Conservation (phyloP, 495 filamentous ascomycete genomes). For the Amphirosellinia nigrospora region DNA sequence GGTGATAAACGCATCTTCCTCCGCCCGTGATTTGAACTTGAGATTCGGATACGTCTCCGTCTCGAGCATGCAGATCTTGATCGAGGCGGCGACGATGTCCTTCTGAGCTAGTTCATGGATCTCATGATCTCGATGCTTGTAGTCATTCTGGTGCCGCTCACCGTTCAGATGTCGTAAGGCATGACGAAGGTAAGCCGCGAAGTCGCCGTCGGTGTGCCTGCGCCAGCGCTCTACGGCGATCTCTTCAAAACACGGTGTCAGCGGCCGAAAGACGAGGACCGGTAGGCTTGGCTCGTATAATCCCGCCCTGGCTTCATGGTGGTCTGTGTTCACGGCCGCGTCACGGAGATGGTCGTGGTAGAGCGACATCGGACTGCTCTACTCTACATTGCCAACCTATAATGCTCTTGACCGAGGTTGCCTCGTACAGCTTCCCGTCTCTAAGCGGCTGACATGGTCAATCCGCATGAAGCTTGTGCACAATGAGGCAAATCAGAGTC, state of each 20-base stretch:
- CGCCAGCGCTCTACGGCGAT: neutral
- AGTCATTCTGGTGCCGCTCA: conserved; percentile 7
- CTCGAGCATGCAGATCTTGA: conserved; percentile 20
- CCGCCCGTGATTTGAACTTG: neutral
- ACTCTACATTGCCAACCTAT: neutral
- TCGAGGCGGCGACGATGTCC: conserved; percentile 7
- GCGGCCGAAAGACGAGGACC: neutral
- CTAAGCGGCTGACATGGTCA: too few relatives aligned
- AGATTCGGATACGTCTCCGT: neutral
- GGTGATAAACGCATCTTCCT: conserved; percentile 1
- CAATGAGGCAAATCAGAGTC: neutral
- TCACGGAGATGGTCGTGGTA: conserved; percentile 13
- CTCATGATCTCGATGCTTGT: neutral
- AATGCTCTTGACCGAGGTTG: neutral
- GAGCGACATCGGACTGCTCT: conserved; percentile 8
- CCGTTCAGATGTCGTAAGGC: neutral
- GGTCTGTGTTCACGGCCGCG: neutral
- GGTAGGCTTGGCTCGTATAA: neutral
- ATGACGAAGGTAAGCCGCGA: conserved; percentile 7
- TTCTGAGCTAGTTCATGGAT: neutral
- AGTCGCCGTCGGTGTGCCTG: neutral
- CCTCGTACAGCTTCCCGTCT: neutral
- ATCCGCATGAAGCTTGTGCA: too few relatives aligned
- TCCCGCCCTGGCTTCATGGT: neutral
- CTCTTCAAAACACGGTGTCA: conserved; percentile 9